Evolutionary conservation across 169 alveolate species (phyloP), one percentile per base, ranked within the genome.

Genomic region (Plasmodium inui): DNA sequence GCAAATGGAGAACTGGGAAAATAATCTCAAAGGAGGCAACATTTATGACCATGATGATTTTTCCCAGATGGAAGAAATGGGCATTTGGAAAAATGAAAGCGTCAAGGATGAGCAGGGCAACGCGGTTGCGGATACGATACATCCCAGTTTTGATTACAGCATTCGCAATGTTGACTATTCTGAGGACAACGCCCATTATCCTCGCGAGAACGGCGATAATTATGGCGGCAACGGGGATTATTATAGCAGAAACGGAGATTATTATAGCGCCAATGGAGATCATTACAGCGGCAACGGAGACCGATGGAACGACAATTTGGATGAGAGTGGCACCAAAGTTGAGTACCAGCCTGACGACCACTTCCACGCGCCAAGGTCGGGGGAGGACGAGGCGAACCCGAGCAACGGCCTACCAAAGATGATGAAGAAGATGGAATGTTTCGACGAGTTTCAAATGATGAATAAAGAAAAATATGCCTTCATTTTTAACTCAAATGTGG

Each of bases 361-460:
- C 46, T 26, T 14, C 41, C 26, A n/a, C n/a, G 14, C 71, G 7
- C n/a, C 73, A 4, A 46, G 19, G 72, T 3, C 12, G 0, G 73
- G 19, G 30, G 85, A 80, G 44, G 73, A 67, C 72, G 67, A 17
- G 10, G 19, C 22, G n/a, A 12, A 34, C 74, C 46, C 44, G 1
- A 44, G 73, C 67, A 67, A 82, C 32, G n/a, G 6, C 30, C 14
- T 22, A 61, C 82, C 19, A n/a, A 82, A 34, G 30, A 12, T 22
- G 41, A 61, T 4, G 61, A 82, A 57, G 12, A 82, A 30, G 46
- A 19, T 30, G 39, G 93, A 85, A n/a, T 73, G 76, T 32, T 85
- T 85, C 61, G 93, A 85, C 41, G 46, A 85, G 8, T 85, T 85
- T 53, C 93, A 85, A 85, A 53, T 22, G 70, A 85, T 53, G 28